Base-by-base conservation (phyloP, 2,329 filamentous ascomycete genomes). In the Epicoccum nigrum region DNA sequence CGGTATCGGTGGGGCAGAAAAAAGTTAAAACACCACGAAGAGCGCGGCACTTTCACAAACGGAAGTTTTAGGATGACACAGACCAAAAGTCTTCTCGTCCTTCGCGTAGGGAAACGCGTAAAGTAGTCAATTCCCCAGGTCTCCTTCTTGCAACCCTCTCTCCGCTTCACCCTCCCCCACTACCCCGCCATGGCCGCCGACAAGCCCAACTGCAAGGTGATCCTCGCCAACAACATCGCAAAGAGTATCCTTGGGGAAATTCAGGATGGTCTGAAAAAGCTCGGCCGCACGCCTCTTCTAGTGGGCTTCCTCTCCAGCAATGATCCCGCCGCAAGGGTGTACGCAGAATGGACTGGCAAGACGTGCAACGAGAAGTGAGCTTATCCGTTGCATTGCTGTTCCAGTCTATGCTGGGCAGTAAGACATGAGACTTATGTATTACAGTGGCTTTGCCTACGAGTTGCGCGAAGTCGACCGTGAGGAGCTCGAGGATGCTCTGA, bases 291-390 rank as follows among this genome's bases (percentile, higher is more conserved):
- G 70, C 92, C 94, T 27, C 86, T 89, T 55, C 83, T 99, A 45
- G 89, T 93, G 35, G 94, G 93, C 52, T 96, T 97, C 76, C 81
- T 99, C 49, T 92, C 93, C 62, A 97, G 96, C 75, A 83, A 84
- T 60, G 94, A 99, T 76, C 91, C 92, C 23, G 90, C 92, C 31
- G 93, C 93, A 25, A 81, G 89, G 64, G 91, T 95, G 79, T 97
- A 99, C 72, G 94, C 94, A 46, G 90, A 97, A 74, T 97, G 91
- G 90, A 97, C 93, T 32, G 90, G 91, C 75, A 97, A 96, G 82
- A 97, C 94, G 4, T 96, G 91, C 75, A 84, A 87, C 74, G 93
- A 97, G 74, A 95, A 97, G 92, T 97, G 81, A 87, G 88, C 71
- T 52, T 62, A 50, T 59, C 53, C 53, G 50, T 52, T 60, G 27